These are phyloP conservation scores for Suillus cothurnatus DNA, from an alignment of 768 basidiomycete genomes.

Conservation along the genomic window DNA sequence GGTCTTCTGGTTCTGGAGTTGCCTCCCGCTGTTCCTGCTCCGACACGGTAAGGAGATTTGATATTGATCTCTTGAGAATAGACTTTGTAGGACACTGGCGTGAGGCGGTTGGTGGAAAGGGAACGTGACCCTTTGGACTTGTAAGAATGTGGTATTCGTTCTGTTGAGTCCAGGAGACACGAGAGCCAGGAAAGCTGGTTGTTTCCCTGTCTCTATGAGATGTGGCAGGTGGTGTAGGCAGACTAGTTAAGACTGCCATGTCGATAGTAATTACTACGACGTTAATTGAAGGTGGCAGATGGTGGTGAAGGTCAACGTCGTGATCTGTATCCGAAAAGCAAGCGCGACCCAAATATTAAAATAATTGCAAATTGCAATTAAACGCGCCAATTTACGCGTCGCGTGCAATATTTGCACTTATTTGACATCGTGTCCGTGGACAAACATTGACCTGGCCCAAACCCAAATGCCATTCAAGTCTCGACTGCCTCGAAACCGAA, in stretches of 20 bases:
- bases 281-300: slow-evolving; percentile 16
- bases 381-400: slow-evolving; percentile 45
- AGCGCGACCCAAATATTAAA: slow-evolving; percentile 28
- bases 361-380: slow-evolving; percentile 33
- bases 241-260: slow-evolving; percentile 39
- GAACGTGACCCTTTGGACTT: slow-evolving; percentile 26
- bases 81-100: slow-evolving; percentile 57
- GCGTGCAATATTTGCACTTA: slow-evolving; percentile 35
- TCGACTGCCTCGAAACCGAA: not conserved
- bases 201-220: slow-evolving; percentile 59
- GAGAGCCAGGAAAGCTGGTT: slow-evolving; percentile 34
- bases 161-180: slow-evolving; percentile 55
- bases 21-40: slow-evolving; percentile 56
- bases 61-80: slow-evolving; percentile 64
- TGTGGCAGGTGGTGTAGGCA: slow-evolving; percentile 64
- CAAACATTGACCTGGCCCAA: not conserved
- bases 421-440: slow-evolving; percentile 15
- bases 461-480: not conserved
- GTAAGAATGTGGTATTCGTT: slow-evolving; percentile 49
- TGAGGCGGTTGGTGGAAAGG: slow-evolving; percentile 35
- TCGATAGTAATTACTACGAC: slow-evolving; percentile 16
- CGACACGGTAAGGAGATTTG: slow-evolving; percentile 36
- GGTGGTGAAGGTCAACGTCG: slow-evolving; percentile 13
- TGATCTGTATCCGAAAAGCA: slow-evolving; percentile 22
- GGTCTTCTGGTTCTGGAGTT: slow-evolving; percentile 78